phyloP scores from a whole-genome alignment of 495 filamentous ascomycete genomes.

The Lasiosphaeris hirsuta region DNA sequence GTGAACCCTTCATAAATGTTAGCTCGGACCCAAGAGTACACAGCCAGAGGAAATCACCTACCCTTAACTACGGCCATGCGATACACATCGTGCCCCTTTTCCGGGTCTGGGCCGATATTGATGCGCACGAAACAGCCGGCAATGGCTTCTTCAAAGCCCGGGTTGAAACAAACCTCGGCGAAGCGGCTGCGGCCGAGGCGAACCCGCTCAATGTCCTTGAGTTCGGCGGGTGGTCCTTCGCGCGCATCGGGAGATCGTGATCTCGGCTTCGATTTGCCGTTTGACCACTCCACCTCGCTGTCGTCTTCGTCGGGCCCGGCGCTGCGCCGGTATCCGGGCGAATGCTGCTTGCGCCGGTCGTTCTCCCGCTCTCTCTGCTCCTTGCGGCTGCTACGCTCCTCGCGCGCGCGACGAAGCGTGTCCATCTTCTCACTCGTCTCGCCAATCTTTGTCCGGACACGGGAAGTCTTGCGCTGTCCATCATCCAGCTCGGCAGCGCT shows the following conservation, averaged over 20 bases:
- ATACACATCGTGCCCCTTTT: conserved; percentile 70
- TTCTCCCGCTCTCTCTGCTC: conserved; percentile 67
- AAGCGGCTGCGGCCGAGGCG: conserved; percentile 79
- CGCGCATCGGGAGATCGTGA: conserved; percentile 46
- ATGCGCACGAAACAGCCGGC: conserved; percentile 76
- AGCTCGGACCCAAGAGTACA: background rate
- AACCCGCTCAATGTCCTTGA: conserved; percentile 78
- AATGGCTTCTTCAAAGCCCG: conserved; percentile 78
- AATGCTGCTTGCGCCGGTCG: conserved; percentile 55
- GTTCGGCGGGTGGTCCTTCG: conserved; percentile 55
- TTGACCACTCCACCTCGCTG: conserved; percentile 75
- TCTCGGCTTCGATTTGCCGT: conserved; percentile 39
- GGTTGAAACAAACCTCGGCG: conserved; percentile 83
- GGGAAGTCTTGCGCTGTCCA: conserved; percentile 71
- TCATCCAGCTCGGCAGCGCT: conserved; percentile 68
- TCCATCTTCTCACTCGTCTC: conserved; percentile 75
- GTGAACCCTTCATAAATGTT: conserved; percentile 57
- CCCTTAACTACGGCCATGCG: conserved; percentile 84
- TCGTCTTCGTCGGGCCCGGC: conserved; percentile 67
- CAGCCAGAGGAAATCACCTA: conserved; percentile 32
- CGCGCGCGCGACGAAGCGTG: conserved; percentile 76
- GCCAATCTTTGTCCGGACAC: conserved; percentile 79
- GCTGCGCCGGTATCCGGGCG: conserved; percentile 41
- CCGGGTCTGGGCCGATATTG: conserved; percentile 67
- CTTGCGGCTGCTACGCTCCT: conserved; percentile 76